Conservation (phyloP, 371 early-diverging fungal species). For the Batrachochytrium dendrobatidis region DNA sequence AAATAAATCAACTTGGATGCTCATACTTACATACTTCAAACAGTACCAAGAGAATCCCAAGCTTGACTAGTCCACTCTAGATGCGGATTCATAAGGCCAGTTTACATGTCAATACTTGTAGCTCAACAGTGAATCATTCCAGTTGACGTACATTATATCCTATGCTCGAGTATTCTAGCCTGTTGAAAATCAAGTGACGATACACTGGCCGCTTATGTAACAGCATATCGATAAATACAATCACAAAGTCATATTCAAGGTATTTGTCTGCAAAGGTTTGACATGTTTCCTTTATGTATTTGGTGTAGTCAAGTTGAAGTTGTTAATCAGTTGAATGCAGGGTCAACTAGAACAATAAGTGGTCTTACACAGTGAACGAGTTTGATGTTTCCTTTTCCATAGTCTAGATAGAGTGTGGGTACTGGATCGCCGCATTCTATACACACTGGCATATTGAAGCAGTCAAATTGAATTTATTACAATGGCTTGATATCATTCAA, state of each 20-base stretch:
- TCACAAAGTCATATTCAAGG: slow-evolving; percentile 82
- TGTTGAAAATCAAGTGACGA: slow-evolving; percentile 82
- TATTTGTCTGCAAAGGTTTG: slow-evolving; percentile 87
- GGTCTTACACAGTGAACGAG: slow-evolving; percentile 76
- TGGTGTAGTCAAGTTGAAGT: too few relatives aligned
- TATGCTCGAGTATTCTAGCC: slow-evolving; percentile 22
- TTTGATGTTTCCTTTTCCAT: slow-evolving; percentile 81
- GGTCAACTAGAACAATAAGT: neutral
- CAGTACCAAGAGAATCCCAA: slow-evolving; percentile 71
- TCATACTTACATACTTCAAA: slow-evolving; percentile 75
- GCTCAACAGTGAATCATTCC: neutral
- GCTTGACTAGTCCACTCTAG: slow-evolving; percentile 63
- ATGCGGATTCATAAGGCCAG: neutral
- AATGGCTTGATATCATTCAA: too few relatives aligned
- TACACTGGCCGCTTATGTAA: slow-evolving; percentile 87
- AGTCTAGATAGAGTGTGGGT: slow-evolving; percentile 74
- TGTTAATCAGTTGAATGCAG: neutral
- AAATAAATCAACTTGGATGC: neutral
- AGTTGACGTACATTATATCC: slow-evolving; percentile 18
- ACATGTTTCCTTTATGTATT: slow-evolving; percentile 64
- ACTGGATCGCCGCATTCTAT: slow-evolving; percentile 79
- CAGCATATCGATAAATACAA: slow-evolving; percentile 90
- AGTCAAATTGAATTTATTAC: too few relatives aligned
- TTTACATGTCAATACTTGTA: neutral
- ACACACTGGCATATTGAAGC: slow-evolving; percentile 40